Evolutionary conservation across 2,329 filamentous ascomycete species (phyloP), one percentile per base, ranked within the genome.

Genomic region (Fusarium verticillioides): DNA sequence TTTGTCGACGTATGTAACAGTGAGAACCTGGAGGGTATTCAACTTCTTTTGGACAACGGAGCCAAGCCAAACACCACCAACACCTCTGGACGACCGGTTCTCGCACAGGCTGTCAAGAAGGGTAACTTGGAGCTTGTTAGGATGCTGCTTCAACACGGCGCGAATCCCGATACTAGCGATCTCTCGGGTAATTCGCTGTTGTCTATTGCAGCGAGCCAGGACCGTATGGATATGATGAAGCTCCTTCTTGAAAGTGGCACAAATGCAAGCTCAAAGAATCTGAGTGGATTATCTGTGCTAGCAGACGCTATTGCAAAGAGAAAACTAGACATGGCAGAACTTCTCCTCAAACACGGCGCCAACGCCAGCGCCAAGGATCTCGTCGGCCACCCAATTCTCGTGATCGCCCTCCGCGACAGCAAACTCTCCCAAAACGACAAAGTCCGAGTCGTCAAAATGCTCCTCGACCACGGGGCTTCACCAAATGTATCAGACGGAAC

Each of bases 241-340:
- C 63, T 82, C 2, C 79, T 85, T 5, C 73, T 85, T 3, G 75
- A 79, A 11, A 75, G 77, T 18, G 83, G 84, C 2, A 82, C 81
- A 6, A 78, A 82, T 28, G 50, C 77, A 2, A 74, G 81, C 26
- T 72, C 72, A 2, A 78, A 75, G 19, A 80, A 78, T 5, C 47
- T 79, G 6, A 77, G 75, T 0, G 83, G 83, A 16, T 61, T 75
- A 1, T 77, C 79, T 4, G 78, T 84, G 15, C 72, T 84, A 10
- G 77, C 79, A 7, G 79, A 82, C 30, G 78, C 81, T 0, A 68
- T 84, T 5, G 57, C 68, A 57, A 80, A 80, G 64, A 73, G 79
- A 44, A 77, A 80, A 47, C 60, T 81, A n/a, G 80, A 80, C 8
- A 71, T 81, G 28, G 77, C 77, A 12, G 75, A 77, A 52, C 64